A percentile compares a stretch with the other conserved stretches of the same genome.
Evolutionary conservation across 139 green algal genomes (phyloP).

Genomic region (Marvania coccoides): DNA sequence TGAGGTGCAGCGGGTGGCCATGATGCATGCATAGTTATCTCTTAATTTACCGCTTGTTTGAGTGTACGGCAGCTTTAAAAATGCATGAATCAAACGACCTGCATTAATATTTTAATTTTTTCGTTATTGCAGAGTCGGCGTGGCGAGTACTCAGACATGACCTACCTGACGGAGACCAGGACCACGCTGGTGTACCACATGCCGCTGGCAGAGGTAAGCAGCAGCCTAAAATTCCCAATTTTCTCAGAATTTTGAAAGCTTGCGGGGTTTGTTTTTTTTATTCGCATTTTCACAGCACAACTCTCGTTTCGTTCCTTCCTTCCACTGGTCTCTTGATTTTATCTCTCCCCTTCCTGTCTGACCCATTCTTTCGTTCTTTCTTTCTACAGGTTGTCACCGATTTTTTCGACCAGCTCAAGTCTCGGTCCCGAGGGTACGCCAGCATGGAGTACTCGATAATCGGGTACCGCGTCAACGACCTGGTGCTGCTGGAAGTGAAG

Average conservation of each 20-base stretch:
- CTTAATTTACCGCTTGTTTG: no score
- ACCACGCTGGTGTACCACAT: constrained; percentile 89
- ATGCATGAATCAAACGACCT: no score
- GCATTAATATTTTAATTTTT: no score
- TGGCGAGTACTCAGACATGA: constrained; percentile 91
- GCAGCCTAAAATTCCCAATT: no score
- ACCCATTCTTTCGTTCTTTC: background rate
- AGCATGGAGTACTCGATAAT: constrained; percentile 91
- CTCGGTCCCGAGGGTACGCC: constrained; percentile 83
- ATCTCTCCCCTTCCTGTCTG: background rate
- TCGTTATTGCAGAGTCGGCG: constrained; percentile 42
- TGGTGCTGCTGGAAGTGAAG: constrained; percentile 87
- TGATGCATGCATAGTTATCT: no score
- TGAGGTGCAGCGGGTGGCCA: no score
- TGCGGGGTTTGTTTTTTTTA: no score
- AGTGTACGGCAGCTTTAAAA: no score
- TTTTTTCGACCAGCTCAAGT: constrained; percentile 97
- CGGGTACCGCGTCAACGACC: constrained; percentile 74
- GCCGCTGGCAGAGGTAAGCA: constrained; percentile 81
- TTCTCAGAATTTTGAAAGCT: no score
- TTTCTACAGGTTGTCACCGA: constrained; percentile 80
- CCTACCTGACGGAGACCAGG: constrained; percentile 84
- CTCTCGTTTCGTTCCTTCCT: no score
- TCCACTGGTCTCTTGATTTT: background rate
- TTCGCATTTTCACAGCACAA: no score